Evolutionary conservation across 805 yeast genomes (phyloP).

Genomic region (Yarrowia alimentaria): DNA sequence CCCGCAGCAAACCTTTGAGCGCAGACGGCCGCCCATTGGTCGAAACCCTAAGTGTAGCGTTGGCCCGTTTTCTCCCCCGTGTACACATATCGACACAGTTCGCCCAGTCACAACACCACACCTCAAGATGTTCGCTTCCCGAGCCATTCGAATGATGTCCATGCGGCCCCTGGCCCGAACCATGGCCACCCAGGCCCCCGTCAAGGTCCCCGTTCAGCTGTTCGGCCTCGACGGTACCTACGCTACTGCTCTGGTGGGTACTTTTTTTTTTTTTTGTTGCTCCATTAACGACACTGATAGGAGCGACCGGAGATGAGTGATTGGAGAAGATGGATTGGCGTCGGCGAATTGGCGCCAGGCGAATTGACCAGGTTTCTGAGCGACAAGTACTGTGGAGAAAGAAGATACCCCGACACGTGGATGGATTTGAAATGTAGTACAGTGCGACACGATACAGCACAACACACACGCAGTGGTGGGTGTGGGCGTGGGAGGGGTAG

Average conservation of each 20-base stretch:
- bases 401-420: too few species aligned
- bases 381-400: too few species aligned
- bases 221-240: conserved; percentile 96
- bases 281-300: too few species aligned
- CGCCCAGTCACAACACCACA: conserved; percentile 26
- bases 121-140: conserved; percentile 28
- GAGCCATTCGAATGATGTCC: conserved; percentile 28
- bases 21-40: conserved; percentile 26
- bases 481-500: too few species aligned
- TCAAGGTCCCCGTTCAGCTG: conserved; percentile 87
- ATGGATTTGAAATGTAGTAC: too few species aligned
- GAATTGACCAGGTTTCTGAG: too few species aligned
- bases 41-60: conserved; percentile 24
- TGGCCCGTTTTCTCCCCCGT: conserved; percentile 25
- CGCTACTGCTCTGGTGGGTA: conserved; percentile 70
- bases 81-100: conserved; percentile 26
- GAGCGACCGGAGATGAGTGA: neutral
- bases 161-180: conserved; percentile 29
- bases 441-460: too few species aligned
- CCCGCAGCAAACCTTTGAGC: too few species aligned
- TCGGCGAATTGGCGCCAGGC: too few species aligned
- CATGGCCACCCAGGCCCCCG: conserved; percentile 60
- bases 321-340: conserved; percentile 1
- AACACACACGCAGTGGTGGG: too few species aligned
- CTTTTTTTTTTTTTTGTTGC: too few species aligned